These are phyloP conservation scores for Hygrophila difformis DNA, from an alignment of 257 asterid genomes.

Conservation along the genomic window DNA sequence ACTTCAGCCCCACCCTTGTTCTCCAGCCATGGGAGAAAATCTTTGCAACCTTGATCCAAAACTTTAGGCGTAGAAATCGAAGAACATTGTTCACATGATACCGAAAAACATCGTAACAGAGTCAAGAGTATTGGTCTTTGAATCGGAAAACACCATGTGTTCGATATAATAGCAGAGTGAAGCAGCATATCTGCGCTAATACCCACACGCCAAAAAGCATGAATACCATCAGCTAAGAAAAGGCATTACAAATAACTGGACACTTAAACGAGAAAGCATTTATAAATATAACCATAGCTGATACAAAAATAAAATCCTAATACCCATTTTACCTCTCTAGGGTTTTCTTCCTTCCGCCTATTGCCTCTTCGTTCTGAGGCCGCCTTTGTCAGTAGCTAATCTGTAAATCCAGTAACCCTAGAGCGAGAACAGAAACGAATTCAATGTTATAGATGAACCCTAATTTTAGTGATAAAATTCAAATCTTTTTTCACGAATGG, in stretches of 20 bases:
- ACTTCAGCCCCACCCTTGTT: constrained; percentile 44
- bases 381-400: constrained; percentile 52
- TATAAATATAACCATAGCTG: no score
- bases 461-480: background rate
- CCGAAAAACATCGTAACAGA: constrained; percentile 14
- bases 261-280: background rate
- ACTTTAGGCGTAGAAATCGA: constrained; percentile 13
- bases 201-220: constrained; percentile 1
- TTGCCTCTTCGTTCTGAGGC: constrained; percentile 42
- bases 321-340: constrained; percentile 2
- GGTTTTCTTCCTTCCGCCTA: constrained; percentile 12
- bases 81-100: background rate
- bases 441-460: background rate
- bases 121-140: constrained; percentile 19
- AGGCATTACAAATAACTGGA: background rate
- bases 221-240: constrained; percentile 2
- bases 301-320: background rate
- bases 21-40: constrained; percentile 72
- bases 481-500: background rate
- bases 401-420: constrained; percentile 72
- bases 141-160: constrained; percentile 29
- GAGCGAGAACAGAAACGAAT: background rate
- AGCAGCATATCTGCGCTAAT: constrained; percentile 23
- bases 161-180: constrained; percentile 23
- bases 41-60: constrained; percentile 32